A percentile compares a stretch with the other conserved stretches of the same genome.
Evolutionary conservation across 2,329 filamentous ascomycete genomes (phyloP).

Genomic region (Meredithiella fracta): DNA sequence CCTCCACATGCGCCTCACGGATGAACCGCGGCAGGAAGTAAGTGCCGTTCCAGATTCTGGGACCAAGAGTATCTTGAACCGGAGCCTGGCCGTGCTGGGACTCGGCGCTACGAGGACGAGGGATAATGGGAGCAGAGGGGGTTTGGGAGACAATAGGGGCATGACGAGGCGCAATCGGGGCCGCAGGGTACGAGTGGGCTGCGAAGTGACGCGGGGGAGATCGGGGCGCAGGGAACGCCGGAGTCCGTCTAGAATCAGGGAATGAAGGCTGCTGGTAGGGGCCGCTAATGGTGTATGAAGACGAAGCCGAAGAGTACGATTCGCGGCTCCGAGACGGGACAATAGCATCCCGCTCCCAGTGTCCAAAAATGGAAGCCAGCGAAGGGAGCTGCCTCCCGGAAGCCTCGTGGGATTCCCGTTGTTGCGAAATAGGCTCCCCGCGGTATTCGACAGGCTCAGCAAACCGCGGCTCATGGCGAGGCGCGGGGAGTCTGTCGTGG

Average conservation of each 20-base stretch:
- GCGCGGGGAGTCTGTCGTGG: neutral
- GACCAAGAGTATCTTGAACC: constrained; percentile 44
- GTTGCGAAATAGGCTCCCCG: neutral
- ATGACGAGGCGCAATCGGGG: neutral
- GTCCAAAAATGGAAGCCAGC: neutral
- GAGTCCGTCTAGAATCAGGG: neutral
- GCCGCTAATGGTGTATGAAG: neutral
- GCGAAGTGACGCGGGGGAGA: neutral
- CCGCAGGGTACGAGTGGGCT: neutral
- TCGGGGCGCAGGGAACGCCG: neutral
- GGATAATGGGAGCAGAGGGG: neutral
- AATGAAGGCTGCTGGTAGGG: neutral
- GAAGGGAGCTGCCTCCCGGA: neutral
- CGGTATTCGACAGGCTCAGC: neutral
- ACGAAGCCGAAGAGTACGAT: neutral
- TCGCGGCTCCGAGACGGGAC: neutral
- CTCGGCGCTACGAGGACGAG: neutral
- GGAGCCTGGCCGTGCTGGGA: constrained; percentile 14
- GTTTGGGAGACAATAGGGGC: neutral
- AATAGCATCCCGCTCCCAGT: neutral
- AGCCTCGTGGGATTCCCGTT: neutral
- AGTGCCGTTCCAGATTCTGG: constrained; percentile 53
- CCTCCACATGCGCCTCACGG: constrained; percentile 48
- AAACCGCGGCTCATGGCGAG: neutral
- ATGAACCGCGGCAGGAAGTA: constrained; percentile 52